phyloP scores from a whole-genome alignment of 2,329 filamentous ascomycete genomes.

The Chaetomiaceae sp. region DNA sequence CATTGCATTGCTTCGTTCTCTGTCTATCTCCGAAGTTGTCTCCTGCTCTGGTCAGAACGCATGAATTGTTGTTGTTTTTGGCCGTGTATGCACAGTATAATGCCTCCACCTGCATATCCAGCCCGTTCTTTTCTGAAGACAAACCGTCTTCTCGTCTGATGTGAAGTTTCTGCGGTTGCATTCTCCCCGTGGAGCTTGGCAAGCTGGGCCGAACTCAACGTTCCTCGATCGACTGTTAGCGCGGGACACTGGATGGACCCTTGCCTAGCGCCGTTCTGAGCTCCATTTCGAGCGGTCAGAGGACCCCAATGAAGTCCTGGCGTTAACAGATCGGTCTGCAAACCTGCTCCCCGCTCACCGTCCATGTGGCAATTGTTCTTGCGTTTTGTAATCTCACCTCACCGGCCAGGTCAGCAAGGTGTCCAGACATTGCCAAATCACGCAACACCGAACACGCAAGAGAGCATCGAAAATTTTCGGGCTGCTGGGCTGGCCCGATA shows the following conservation, averaged over 20 bases:
- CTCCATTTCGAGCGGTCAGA: slow-evolving; percentile 11
- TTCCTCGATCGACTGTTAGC: slow-evolving; percentile 24
- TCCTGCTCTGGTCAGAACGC: too few relatives aligned
- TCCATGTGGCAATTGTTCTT: slow-evolving; percentile 5
- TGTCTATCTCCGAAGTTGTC: too few relatives aligned
- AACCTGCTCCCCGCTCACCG: not conserved
- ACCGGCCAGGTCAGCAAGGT: not conserved
- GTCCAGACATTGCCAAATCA: not conserved
- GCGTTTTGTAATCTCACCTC: not conserved
- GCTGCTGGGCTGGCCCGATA: slow-evolving; percentile 14
- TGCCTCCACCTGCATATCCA: too few relatives aligned
- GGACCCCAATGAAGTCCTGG: slow-evolving; percentile 5
- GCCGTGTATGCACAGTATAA: too few relatives aligned
- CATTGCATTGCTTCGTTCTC: too few relatives aligned
- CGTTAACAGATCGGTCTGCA: slow-evolving; percentile 17
- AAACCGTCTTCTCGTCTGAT: not conserved
- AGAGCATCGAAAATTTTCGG: slow-evolving; percentile 15
- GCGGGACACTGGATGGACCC: slow-evolving; percentile 14
- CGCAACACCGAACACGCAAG: slow-evolving; percentile 2
- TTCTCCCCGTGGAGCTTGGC: not conserved
- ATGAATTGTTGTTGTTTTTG: too few relatives aligned
- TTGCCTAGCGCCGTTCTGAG: slow-evolving; percentile 16
- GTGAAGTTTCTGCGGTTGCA: slow-evolving; percentile 2
- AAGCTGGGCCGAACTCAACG: slow-evolving; percentile 13
- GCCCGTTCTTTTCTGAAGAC: not conserved